These are phyloP conservation scores for Termitomyces sp. DNA, from an alignment of 768 basidiomycete species.

Conservation along the genomic window DNA sequence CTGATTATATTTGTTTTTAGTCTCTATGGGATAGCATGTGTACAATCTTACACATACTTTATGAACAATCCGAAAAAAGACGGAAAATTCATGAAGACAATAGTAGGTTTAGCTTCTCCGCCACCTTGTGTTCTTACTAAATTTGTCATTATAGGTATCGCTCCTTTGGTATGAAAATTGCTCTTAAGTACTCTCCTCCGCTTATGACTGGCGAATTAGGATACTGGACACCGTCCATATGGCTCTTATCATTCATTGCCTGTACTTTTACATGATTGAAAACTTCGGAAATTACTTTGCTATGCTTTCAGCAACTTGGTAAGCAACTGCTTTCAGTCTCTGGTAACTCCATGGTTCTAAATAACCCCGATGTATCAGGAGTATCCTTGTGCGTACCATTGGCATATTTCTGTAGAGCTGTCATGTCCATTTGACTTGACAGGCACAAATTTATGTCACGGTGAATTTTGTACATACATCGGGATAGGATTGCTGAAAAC, in stretches of 20 bases:
- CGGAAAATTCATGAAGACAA: not conserved
- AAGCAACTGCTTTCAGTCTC: not conserved
- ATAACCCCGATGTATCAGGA: not conserved
- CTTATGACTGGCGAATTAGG: not conserved
- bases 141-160: not conserved
- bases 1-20: not conserved
- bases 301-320: not conserved
- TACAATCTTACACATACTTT: slow-evolving; percentile 1
- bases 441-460: not conserved
- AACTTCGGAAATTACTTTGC: not conserved
- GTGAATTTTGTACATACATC: not conserved
- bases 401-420: not conserved
- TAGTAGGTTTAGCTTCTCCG: not conserved
- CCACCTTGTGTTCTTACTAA: not conserved
- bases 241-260: not conserved
- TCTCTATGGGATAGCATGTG: slow-evolving; percentile 3
- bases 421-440: not conserved
- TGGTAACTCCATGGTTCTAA: not conserved
- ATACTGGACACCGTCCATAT: slow-evolving; percentile 1
- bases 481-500: not conserved
- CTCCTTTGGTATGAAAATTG: not conserved
- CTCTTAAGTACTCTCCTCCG: not conserved
- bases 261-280: not conserved
- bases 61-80: not conserved
- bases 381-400: not conserved